Evolutionary conservation across 192 early-diverging fungal species (phyloP).

Genomic region (Linnemannia elongata): DNA sequence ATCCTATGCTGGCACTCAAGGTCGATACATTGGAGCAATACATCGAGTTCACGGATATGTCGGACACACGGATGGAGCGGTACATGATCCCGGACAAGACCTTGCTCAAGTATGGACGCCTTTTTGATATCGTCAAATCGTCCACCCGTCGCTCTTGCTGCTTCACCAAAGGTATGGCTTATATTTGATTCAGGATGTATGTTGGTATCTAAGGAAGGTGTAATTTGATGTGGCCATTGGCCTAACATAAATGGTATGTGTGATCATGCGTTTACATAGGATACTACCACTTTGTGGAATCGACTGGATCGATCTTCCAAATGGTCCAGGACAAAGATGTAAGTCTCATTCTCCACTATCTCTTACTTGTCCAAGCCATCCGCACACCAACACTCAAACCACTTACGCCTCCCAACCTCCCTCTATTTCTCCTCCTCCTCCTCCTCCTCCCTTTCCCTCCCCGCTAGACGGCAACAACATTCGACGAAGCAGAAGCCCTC

Average conservation of each 20-base stretch:
- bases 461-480: slow-evolving; percentile 40
- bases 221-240: too few species aligned
- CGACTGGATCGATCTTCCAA: slow-evolving; percentile 70
- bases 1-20: slow-evolving; percentile 36
- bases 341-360: slow-evolving; percentile 14
- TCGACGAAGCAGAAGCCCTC: slow-evolving; percentile 47
- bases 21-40: slow-evolving; percentile 35
- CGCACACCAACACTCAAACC: too few species aligned
- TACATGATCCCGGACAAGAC: slow-evolving; percentile 68
- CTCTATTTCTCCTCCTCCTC: not conserved
- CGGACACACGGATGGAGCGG: slow-evolving; percentile 41
- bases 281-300: slow-evolving; percentile 77
- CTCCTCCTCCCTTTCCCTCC: not conserved
- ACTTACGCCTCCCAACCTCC: not conserved
- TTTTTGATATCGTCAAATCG: slow-evolving; percentile 79
- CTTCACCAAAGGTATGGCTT: slow-evolving; percentile 77
- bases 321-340: slow-evolving; percentile 63
- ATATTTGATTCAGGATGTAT: too few species aligned
- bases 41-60: slow-evolving; percentile 47
- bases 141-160: slow-evolving; percentile 76
- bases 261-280: slow-evolving; percentile 39
- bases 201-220: too few species aligned
- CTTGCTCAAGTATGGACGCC: slow-evolving; percentile 62
- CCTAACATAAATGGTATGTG: too few species aligned
- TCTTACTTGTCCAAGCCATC: not conserved